These are phyloP conservation scores for Aspergillus cristatus DNA, from an alignment of 495 filamentous ascomycete species.

Conservation along the genomic window DNA sequence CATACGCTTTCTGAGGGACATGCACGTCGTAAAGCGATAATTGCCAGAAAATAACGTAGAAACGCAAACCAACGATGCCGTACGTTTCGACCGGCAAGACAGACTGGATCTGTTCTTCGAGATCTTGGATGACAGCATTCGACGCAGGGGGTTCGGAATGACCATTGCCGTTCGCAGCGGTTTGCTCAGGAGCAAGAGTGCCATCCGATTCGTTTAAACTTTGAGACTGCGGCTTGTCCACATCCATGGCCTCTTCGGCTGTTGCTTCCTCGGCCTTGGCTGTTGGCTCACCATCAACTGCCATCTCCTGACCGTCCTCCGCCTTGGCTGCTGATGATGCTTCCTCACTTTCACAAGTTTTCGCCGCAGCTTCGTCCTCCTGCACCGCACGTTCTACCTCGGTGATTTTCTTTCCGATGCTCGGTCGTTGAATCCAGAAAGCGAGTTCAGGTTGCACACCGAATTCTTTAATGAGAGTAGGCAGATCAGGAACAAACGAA, in stretches of 20 bases:
- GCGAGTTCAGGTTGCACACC: slow-evolving; percentile 75
- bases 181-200: slow-evolving; percentile 2
- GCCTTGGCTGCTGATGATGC: slow-evolving; percentile 11
- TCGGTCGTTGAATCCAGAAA: slow-evolving; percentile 75
- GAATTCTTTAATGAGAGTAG: slow-evolving; percentile 65
- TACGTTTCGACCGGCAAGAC: slow-evolving; percentile 55
- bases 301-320: slow-evolving; percentile 24
- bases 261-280: slow-evolving; percentile 8
- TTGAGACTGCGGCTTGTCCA: slow-evolving; percentile 25
- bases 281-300: slow-evolving; percentile 16
- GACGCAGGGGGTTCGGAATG: slow-evolving; percentile 35
- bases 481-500: slow-evolving; percentile 64
- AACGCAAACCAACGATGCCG: slow-evolving; percentile 58
- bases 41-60: slow-evolving; percentile 92
- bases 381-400: slow-evolving; percentile 30
- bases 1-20: slow-evolving; percentile 63
- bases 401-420: slow-evolving; percentile 48
- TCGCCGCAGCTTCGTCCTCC: slow-evolving; percentile 13
- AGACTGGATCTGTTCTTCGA: slow-evolving; percentile 58
- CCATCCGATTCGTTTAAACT: slow-evolving; percentile 3
- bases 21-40: slow-evolving; percentile 72
- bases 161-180: slow-evolving; percentile 3
- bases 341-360: slow-evolving; percentile 14
- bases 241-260: slow-evolving; percentile 24
- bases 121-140: slow-evolving; percentile 65